Base-by-base conservation (phyloP, 805 yeast genomes). In the Suhomyces tanzawaensis region DNA sequence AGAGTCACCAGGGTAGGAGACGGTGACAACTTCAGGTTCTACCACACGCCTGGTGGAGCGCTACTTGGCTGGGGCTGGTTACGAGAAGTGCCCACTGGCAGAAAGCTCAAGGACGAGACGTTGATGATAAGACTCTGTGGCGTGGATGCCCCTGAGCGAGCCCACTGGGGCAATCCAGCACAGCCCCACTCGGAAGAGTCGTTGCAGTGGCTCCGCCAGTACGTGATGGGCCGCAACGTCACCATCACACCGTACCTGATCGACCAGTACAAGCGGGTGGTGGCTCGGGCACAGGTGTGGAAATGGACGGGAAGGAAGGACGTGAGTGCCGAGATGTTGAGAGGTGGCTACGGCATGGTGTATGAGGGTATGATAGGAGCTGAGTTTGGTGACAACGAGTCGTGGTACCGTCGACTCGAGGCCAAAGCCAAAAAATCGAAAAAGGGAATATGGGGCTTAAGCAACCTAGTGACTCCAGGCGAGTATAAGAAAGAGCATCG, bases 51-150 rank as follows among this genome's bases (percentile, higher is more conserved):
- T 0, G 98, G 98, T 3, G 98, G 99, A 0, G 44, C 72, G 0
- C 51, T 81, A 1, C 77, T 83, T 2, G 99, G 99, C 0, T 93
- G 99, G 99, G 90, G 95, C 9, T 86, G 95, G 95, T 55, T 86
- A 17, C 66, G 99, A 23, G 48, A 58, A 9, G 68, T 78, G 0
- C 98, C 98, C 0, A 54, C 60, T 39, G 51, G 74, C 63, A 33
- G 72, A 59, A 40, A 54, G 51, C 57, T 79, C 26, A 77, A 79
- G 45, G 76, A 76, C 43, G 70, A 81, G 46, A 93, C 99, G 0
- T 66, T 93, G 25, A 81, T 83, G 59, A 77, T 93, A 4, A 71
- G 99, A 33, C 64, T 93, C 15, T 85, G 93, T 60, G 99, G 97
- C 0, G 82, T 91, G 12, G 99, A 93, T 70, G 99, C 99, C 0